Evolutionary conservation across 805 yeast genomes (phyloP), one percentile per base, ranked within the genome.

Genomic region (Alloascoidea hylecoeti): DNA sequence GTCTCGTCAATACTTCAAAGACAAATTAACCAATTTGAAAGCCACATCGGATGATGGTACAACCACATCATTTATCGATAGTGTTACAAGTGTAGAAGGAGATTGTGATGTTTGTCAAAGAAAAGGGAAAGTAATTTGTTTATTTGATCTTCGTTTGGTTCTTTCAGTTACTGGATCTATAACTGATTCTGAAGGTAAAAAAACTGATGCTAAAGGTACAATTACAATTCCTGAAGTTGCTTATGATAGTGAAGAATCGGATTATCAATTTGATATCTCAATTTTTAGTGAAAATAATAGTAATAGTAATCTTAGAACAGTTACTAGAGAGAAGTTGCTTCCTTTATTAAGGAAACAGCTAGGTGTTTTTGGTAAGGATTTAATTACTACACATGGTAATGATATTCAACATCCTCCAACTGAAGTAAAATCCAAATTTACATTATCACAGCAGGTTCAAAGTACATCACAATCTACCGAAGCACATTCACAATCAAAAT

Each of bases 31-130:
- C 6, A 79, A 78, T 1, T 44, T 75, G 33, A 44, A 56, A 12
- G 72, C 56, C n/a, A 46, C 48, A 28, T 47, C 50, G 17, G 46
- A 45, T 15, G 66, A 57, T 14, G 50, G 47, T 5, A 40, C 40
- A 18, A 44, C 48, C 18, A 38, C 46, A 2, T 68, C 60, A 17
- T 46, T 47, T 35, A 60, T 77, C 16, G 52, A 63, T 12, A 45
- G 60, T 17, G 62, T 82, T 13, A 69, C 75, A 15, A 60, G 72
- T 14, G 67, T 89, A 15, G 95, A 83, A 49, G 99, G 99, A 39
- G 99, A 92, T 50, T 95, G 88, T 46, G 98, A 88, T 53, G 97
- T 92, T 18, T 80, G 85, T 47, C 98, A 92, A 63, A 75, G 98
- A 49, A 92, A 92, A 58, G 98, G 99, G 13, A 88, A 89, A 57